Percentiles rank a stretch among this genome's conserved stretches.
Evolutionary conservation across 1,284 basidiomycete species (phyloP).

Genomic region (Leccinum laetum): DNA sequence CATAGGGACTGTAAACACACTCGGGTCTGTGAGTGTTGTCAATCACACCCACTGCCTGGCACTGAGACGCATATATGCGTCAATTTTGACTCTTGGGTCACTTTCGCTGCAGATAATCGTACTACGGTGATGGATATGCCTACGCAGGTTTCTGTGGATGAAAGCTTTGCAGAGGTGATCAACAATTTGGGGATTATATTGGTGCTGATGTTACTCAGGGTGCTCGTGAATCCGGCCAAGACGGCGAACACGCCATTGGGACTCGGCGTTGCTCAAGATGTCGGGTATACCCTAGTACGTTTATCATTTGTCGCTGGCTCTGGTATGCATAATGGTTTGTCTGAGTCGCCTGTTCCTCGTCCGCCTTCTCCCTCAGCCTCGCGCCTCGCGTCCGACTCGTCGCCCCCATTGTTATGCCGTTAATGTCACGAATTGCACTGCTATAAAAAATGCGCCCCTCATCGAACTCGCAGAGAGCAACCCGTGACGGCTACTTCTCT

Average conservation of each 20-base stretch:
- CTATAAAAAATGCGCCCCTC: slow-evolving; percentile 84
- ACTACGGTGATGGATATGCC: slow-evolving; percentile 85
- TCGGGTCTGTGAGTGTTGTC: no score
- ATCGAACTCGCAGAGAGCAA: slow-evolving; percentile 86
- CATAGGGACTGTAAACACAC: no score
- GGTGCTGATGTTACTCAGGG: slow-evolving; percentile 92
- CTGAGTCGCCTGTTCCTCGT: no score
- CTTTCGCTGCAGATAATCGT: slow-evolving; percentile 90
- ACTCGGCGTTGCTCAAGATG: slow-evolving; percentile 80
- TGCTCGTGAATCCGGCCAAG: slow-evolving; percentile 82
- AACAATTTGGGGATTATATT: slow-evolving; percentile 50
- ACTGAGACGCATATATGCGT: no score
- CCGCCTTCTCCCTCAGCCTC: slow-evolving; percentile 5
- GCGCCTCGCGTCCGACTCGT: neutral
- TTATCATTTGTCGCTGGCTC: slow-evolving; percentile 48
- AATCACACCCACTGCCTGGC: no score
- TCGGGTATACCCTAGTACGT: slow-evolving; percentile 99
- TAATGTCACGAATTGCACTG: slow-evolving; percentile 58
- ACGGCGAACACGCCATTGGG: slow-evolving; percentile 53
- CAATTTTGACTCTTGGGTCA: slow-evolving; percentile 39
- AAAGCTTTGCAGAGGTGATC: slow-evolving; percentile 75
- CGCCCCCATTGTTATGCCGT: slow-evolving; percentile 37
- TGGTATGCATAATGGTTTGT: no score
- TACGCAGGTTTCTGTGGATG: slow-evolving; percentile 93
- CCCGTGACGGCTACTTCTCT: slow-evolving; percentile 61